These are phyloP conservation scores for Arabidopsis hybrid DNA, from an alignment of 441 rosid species.

Conservation along the genomic window DNA sequence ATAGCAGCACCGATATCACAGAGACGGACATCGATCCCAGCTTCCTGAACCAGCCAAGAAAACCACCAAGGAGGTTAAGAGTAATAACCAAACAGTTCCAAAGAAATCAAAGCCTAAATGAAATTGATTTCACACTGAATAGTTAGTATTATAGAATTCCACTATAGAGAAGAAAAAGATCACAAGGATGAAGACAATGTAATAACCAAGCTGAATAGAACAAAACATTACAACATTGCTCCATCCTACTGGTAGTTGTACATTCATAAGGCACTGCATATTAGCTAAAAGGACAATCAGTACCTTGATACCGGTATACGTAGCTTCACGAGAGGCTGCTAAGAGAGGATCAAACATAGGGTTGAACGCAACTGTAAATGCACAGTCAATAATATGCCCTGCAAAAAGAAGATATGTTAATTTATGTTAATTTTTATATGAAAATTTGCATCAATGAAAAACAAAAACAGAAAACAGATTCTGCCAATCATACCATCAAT, in stretches of 20 bases:
- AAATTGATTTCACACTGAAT: conserved; percentile 5
- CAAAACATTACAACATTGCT: conserved; percentile 7
- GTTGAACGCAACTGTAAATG: conserved; percentile 95
- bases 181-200: background rate
- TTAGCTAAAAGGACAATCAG: conserved; percentile 1
- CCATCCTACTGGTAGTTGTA: background rate
- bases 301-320: conserved; percentile 95
- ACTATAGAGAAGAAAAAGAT: background rate
- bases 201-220: background rate
- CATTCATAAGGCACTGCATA: background rate
- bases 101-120: background rate
- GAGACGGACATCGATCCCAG: conserved; percentile 95
- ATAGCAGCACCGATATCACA: conserved; percentile 98
- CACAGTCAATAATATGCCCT: conserved; percentile 91
- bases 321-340: conserved; percentile 96
- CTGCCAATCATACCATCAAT: conserved; percentile 69
- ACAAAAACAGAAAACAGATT: background rate
- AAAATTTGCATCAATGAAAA: background rate
- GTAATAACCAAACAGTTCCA: background rate
- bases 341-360: conserved; percentile 95
- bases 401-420: conserved; percentile 51
- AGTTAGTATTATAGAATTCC: background rate
- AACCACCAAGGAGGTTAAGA: conserved; percentile 1
- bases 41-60: conserved; percentile 61
- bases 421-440: conserved; percentile 31